phyloP scores from a whole-genome alignment of 768 basidiomycete species.

The Paxillus rubicundulus region DNA sequence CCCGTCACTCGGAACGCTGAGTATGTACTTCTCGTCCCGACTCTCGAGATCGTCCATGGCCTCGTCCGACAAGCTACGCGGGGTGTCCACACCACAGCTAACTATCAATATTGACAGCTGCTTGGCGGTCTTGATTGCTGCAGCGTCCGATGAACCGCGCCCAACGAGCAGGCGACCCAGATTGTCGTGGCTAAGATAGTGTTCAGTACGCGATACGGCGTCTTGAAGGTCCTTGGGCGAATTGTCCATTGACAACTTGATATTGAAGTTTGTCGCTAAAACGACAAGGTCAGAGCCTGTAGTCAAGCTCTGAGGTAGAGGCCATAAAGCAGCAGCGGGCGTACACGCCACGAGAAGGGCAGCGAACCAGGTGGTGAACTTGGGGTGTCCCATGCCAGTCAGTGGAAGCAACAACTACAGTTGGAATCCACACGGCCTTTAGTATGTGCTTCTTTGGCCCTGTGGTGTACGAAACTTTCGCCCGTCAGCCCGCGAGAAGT shows the following conservation, averaged over 20 bases:
- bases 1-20: slow-evolving; percentile 55
- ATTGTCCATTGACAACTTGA: slow-evolving; percentile 41
- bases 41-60: slow-evolving; percentile 47
- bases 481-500: too few species aligned
- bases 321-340: slow-evolving; percentile 27
- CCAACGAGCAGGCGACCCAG: slow-evolving; percentile 58
- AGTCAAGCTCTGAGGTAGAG: slow-evolving; percentile 20
- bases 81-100: slow-evolving; percentile 19
- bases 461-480: too few species aligned
- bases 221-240: slow-evolving; percentile 55
- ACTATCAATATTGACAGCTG: slow-evolving; percentile 45
- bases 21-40: slow-evolving; percentile 58
- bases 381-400: not conserved
- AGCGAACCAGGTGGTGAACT: slow-evolving; percentile 3
- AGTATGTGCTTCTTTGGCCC: too few species aligned
- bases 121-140: slow-evolving; percentile 38
- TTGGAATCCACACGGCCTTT: too few species aligned
- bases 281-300: slow-evolving; percentile 41
- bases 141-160: slow-evolving; percentile 50
- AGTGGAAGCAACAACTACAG: not conserved
- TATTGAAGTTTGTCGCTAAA: slow-evolving; percentile 51
- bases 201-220: slow-evolving; percentile 52
- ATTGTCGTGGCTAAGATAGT: slow-evolving; percentile 48
- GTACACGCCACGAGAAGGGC: slow-evolving; percentile 1
- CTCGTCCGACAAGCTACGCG: slow-evolving; percentile 49